Evolutionary conservation across 2,329 filamentous ascomycete genomes (phyloP), one percentile per base, ranked within the genome.

Genomic region (Nothopassalora personata): DNA sequence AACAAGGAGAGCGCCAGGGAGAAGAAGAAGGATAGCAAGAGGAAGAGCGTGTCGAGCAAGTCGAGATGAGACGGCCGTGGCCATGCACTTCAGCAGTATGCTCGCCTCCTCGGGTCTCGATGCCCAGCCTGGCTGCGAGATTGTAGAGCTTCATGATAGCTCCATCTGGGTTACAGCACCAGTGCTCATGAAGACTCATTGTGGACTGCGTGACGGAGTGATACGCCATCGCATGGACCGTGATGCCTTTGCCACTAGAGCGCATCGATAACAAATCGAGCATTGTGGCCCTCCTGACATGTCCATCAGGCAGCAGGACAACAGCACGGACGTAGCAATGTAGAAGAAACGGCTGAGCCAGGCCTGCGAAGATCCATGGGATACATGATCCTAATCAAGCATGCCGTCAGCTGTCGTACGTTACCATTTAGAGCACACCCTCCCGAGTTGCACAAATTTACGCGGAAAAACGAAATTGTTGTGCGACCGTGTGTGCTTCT

Each of bases 1-100:
- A 88, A 89, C 66, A 68, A 66, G 5, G 69, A 70, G 61, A 66
- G 62, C 56, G 65, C 66, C 36, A 63, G 60, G 62, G 62, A 67
- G 60, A 67, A 68, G 61, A 71, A 71, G 65, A 71, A 69, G 64
- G 68, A 69, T 60, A 61, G 60, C 23, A 66, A 62, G 58, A 60
- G 67, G 59, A 68, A 65, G 65, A 65, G 66, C 53, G 54, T 69
- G 27, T 56, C 56, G 23, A 59, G 57, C 10, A 68, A 64, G 54
- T 54, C 54, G 31, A 66, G 60, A 47, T 67, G 49, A 53, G 9
- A 19, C 7, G 39, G n/a, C 15, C 18, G n/a, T 15, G n/a, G 39
- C 13, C 13, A 18, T 15, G n/a, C 13, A n/a, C 5, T 43, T 18
- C 13, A 43, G 4, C 39, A 43, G 3, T n/a, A 43, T 43, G 39